Percentiles rank a stretch among this genome's conserved stretches.
These are phyloP conservation scores for Uronychia binucleata DNA, from an alignment of 73 alveolate genomes.

Conservation along the genomic window DNA sequence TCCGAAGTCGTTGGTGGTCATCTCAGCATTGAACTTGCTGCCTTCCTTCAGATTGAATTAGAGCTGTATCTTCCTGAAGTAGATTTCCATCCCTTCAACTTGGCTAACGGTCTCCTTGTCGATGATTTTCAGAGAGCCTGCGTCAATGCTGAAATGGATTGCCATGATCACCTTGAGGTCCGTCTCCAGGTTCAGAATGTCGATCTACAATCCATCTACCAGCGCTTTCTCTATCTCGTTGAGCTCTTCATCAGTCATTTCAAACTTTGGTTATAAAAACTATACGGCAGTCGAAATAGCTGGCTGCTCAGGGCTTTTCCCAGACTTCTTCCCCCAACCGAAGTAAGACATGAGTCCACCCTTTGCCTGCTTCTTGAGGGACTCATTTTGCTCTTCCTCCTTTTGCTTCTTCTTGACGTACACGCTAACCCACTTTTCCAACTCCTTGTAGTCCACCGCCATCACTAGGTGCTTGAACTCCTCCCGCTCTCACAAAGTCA, in stretches of 20 bases:
- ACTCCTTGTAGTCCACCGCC: conserved; percentile 12
- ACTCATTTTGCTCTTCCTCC: background rate
- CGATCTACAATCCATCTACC: conserved; percentile 6
- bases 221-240: conserved; percentile 7
- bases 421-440: conserved; percentile 9
- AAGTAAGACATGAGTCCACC: conserved; percentile 16
- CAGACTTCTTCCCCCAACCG: background rate
- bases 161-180: background rate
- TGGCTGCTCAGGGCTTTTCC: conserved; percentile 6
- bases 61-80: background rate
- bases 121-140: background rate
- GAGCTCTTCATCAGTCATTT: conserved; percentile 18
- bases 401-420: background rate
- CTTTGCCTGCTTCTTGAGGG: conserved; percentile 1
- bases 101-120: background rate
- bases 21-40: background rate
- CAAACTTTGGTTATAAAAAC: too few species aligned
- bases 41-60: background rate
- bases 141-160: background rate
- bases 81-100: background rate
- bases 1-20: background rate
- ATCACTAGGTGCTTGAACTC: conserved; percentile 12
- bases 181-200: background rate
- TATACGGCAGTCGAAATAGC: background rate
- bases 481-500: background rate